Conservation (phyloP, 768 basidiomycete species). For the Boletales sp. region DNA sequence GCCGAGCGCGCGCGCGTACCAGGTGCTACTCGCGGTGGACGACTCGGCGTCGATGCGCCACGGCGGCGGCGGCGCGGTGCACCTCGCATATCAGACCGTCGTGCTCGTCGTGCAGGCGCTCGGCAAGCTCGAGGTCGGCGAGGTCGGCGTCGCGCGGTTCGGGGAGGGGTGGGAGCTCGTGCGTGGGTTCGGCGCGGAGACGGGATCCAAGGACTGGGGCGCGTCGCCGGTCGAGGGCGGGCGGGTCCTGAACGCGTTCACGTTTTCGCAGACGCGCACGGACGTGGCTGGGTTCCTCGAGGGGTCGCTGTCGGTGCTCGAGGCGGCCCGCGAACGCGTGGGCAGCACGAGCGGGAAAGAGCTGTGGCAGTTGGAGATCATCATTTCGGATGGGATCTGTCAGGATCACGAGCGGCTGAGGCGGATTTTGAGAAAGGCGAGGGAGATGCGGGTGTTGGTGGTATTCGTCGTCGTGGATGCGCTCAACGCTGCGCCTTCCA, state of each 20-base stretch:
- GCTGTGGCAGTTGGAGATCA: constrained; percentile 96
- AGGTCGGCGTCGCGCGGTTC: constrained; percentile 87
- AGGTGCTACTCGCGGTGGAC: constrained; percentile 90
- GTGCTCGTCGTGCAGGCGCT: constrained; percentile 90
- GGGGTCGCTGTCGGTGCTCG: constrained; percentile 67
- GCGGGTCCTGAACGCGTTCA: constrained; percentile 74
- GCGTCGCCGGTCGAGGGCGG: constrained; percentile 26
- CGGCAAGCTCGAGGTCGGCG: constrained; percentile 91
- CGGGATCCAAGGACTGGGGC: constrained; percentile 55
- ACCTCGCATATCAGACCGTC: constrained; percentile 91
- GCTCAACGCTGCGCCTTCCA: constrained; percentile 49
- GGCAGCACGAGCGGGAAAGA: constrained; percentile 62
- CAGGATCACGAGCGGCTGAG: constrained; percentile 89
- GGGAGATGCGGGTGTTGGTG: constrained; percentile 89
- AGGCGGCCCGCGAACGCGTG: constrained; percentile 70
- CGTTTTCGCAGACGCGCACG: constrained; percentile 86
- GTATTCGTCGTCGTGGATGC: constrained; percentile 97
- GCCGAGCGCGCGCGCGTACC: constrained; percentile 93
- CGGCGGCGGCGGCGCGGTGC: constrained; percentile 41
- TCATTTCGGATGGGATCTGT: constrained; percentile 98
- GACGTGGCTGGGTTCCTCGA: constrained; percentile 83
- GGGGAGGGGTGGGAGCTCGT: constrained; percentile 85
- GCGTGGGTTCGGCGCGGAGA: constrained; percentile 85
- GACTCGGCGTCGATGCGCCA: constrained; percentile 90
- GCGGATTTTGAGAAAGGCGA: constrained; percentile 75